Conservation (phyloP, 768 basidiomycete genomes). For the Pisolithus marmoratus region DNA sequence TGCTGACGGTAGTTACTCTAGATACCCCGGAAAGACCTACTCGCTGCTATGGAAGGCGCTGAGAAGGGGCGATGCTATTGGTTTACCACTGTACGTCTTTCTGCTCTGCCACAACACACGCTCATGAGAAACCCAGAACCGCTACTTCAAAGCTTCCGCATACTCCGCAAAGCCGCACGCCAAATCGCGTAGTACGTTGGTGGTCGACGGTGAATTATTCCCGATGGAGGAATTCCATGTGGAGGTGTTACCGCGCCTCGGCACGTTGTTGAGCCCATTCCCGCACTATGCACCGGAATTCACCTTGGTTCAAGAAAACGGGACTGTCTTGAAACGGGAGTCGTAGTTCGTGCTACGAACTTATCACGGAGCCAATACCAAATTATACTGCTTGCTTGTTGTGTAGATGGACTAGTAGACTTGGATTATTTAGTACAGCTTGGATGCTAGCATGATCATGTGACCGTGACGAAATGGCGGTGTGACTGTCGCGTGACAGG, state of each 20-base stretch:
- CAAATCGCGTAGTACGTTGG: conserved; percentile 43
- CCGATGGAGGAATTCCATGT: conserved; percentile 74
- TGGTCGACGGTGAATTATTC: conserved; percentile 75
- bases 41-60: conserved; percentile 54
- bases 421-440: too few species aligned
- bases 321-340: conserved; percentile 5
- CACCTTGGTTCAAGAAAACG: conserved; percentile 20
- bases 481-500: conserved; percentile 28
- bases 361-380: background rate
- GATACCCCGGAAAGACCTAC: conserved; percentile 40
- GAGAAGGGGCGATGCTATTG: conserved; percentile 59
- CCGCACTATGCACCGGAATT: conserved; percentile 53
- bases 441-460: conserved; percentile 9
- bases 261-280: conserved; percentile 57
- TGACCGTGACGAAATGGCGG: conserved; percentile 3
- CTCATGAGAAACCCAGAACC: conserved; percentile 39
- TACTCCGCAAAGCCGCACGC: conserved; percentile 64
- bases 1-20: conserved; percentile 10
- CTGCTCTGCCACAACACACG: background rate
- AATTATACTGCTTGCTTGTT: background rate
- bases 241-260: conserved; percentile 66
- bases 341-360: background rate
- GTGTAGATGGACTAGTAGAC: background rate
- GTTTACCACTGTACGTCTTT: conserved; percentile 46
- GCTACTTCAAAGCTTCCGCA: conserved; percentile 68